Evolutionary conservation across 441 rosid species (phyloP), one percentile per base, ranked within the genome.

Genomic region (Euphorbia schlechtendalii): DNA sequence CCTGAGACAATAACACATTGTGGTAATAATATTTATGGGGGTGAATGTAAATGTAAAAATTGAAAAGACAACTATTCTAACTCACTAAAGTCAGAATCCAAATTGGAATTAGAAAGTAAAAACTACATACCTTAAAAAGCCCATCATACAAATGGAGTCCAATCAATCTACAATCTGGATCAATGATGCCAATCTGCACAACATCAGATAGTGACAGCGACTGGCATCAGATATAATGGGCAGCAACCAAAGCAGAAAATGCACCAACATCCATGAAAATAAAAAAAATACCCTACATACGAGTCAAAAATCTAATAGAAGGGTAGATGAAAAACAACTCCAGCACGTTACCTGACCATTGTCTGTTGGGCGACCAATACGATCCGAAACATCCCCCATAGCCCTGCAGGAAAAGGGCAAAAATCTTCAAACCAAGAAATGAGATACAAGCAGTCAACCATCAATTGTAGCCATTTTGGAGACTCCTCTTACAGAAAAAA

Each of bases 61-160:
- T n/a, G n/a, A n/a, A n/a, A n/a, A n/a, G n/a, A n/a, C n/a, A n/a
- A n/a, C n/a, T n/a, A n/a, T n/a, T n/a, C n/a, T n/a, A n/a, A n/a
- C n/a, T n/a, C n/a, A n/a, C n/a, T n/a, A 59, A 9, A 41, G 56
- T 36, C 38, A 54, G 65, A 75, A 64, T 28, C 24, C 3, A 14
- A 57, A 43, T 62, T 41, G 38, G 54, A 24, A 53, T 72, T 24
- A 36, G 62, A 46, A 56, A 53, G 65, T n/a, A n/a, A n/a, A 27
- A 69, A 48, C 46, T 52, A 28, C 52, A 24, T 72, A 88, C 97
- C 99, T 94, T 94, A 74, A 91, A 94, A 81, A 94, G 71, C 51
- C 98, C 99, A 74, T 94, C 99, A 76, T 93, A 93, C 66, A 93
- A 74, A 82, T 93, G 99, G 65, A 93, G 97, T 67, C 99, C 97